These are phyloP conservation scores for Cladosporium sp. DNA, from an alignment of 2,329 filamentous ascomycete species.

Conservation along the genomic window DNA sequence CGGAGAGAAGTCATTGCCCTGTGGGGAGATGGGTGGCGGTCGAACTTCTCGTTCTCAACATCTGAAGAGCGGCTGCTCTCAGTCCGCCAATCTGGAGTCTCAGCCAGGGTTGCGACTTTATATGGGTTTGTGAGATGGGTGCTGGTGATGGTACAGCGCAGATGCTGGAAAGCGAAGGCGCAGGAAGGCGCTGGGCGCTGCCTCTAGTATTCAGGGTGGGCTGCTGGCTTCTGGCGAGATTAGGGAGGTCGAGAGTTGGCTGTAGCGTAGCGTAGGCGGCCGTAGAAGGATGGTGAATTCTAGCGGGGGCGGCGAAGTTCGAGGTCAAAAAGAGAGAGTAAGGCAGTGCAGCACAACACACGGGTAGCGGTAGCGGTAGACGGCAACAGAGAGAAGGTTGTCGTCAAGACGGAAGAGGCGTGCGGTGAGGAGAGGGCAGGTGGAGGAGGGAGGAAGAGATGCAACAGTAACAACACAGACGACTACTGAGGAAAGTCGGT, in stretches of 20 bases:
- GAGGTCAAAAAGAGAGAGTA: background rate
- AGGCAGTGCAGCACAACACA: background rate
- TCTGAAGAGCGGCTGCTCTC: slow-evolving; percentile 22
- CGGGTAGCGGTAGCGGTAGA: background rate
- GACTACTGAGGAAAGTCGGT: background rate
- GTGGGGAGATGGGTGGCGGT: slow-evolving; percentile 17
- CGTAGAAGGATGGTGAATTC: background rate
- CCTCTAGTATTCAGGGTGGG: background rate
- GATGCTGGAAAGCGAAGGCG: background rate
- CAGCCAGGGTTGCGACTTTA: slow-evolving; percentile 22
- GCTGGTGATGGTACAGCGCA: background rate
- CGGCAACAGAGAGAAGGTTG: background rate
- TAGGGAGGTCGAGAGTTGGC: slow-evolving; percentile 4
- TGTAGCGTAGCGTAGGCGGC: background rate
- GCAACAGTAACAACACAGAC: background rate
- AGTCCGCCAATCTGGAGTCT: slow-evolving; percentile 16
- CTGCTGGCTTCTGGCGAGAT: background rate
- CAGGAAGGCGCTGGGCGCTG: background rate
- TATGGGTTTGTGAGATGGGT: background rate
- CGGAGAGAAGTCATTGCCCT: slow-evolving; percentile 30
- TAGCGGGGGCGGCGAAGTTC: background rate
- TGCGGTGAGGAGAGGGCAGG: background rate
- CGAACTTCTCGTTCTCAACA: slow-evolving; percentile 22
- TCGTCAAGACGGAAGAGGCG: slow-evolving; percentile 4
- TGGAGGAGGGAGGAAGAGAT: background rate